These are phyloP conservation scores for Heliocybe sulcata DNA, from an alignment of 1,284 basidiomycete species.

Conservation along the genomic window DNA sequence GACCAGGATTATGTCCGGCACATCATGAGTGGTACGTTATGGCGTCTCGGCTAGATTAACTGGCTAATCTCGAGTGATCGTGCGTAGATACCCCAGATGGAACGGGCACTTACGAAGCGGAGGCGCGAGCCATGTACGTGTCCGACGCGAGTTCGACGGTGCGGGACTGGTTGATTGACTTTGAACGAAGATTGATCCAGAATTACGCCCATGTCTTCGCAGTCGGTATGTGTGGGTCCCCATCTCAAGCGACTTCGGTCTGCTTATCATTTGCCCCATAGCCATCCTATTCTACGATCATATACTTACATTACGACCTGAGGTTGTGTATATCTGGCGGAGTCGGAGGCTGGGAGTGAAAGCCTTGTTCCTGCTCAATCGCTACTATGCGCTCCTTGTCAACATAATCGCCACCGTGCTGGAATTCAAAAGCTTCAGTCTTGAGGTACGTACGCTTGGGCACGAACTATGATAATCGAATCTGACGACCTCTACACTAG, in stretches of 20 bases:
- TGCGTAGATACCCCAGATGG: background rate
- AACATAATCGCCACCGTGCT: background rate
- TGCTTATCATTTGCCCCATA: background rate
- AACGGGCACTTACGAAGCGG: background rate
- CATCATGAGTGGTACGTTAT: background rate
- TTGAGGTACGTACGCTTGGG: background rate
- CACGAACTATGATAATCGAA: too few species aligned
- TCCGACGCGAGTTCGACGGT: background rate
- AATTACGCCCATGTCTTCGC: background rate
- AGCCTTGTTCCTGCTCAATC: conserved; percentile 5
- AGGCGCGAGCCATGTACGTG: background rate
- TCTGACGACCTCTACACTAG: background rate
- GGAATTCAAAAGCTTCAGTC: background rate
- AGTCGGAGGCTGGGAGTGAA: background rate
- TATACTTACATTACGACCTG: conserved; percentile 4
- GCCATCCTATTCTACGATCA: conserved; percentile 7
- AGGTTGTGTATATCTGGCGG: conserved; percentile 5
- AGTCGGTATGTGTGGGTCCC: background rate
- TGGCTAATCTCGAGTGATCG: background rate
- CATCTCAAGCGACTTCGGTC: background rate
- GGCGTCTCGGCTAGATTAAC: too few species aligned
- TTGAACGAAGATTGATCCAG: background rate
- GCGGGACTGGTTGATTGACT: background rate
- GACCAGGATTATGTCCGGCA: background rate
- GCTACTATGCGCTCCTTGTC: conserved; percentile 2